phyloP scores from a whole-genome alignment of 805 yeast genomes.

The Spathaspora passalidarum region DNA sequence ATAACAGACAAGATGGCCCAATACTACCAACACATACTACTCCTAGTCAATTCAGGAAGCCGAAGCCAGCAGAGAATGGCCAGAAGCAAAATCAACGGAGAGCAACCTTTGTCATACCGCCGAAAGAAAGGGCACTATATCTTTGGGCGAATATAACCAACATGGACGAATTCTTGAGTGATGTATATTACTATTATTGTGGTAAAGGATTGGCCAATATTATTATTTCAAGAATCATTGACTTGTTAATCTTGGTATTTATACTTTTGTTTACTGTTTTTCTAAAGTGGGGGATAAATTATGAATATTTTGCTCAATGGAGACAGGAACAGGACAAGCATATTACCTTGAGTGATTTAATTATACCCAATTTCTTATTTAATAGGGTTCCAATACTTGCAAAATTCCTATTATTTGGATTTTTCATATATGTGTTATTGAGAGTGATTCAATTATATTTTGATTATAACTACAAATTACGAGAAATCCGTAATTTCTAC shows the following conservation, averaged over 20 bases:
- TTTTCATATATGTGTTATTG: conserved; percentile 50
- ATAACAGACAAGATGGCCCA: not conserved
- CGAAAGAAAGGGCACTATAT: conserved; percentile 79
- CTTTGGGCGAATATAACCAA: conserved; percentile 96
- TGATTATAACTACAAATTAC: conserved; percentile 59
- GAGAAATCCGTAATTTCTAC: conserved; percentile 77
- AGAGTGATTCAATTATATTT: conserved; percentile 53
- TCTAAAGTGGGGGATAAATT: conserved; percentile 78
- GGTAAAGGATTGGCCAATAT: conserved; percentile 86
- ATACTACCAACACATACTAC: conserved; percentile 8
- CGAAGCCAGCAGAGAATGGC: conserved; percentile 5
- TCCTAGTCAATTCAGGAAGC: conserved; percentile 9
- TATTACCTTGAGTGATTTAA: conserved; percentile 31
- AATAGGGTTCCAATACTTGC: conserved; percentile 40
- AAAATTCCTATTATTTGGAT: conserved; percentile 61
- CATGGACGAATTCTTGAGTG: conserved; percentile 80
- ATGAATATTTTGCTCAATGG: conserved; percentile 28
- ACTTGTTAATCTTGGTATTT: conserved; percentile 72
- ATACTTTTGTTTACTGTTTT: conserved; percentile 77
- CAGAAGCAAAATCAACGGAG: too few species aligned
- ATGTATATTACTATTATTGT: conserved; percentile 77
- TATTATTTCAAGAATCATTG: conserved; percentile 60
- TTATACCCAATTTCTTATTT: conserved; percentile 44
- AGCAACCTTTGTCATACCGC: conserved; percentile 31
- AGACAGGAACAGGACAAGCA: conserved; percentile 17